These are phyloP conservation scores for Geotrichum klebahnii DNA, from an alignment of 1,139 yeast genomes.

Conservation along the genomic window DNA sequence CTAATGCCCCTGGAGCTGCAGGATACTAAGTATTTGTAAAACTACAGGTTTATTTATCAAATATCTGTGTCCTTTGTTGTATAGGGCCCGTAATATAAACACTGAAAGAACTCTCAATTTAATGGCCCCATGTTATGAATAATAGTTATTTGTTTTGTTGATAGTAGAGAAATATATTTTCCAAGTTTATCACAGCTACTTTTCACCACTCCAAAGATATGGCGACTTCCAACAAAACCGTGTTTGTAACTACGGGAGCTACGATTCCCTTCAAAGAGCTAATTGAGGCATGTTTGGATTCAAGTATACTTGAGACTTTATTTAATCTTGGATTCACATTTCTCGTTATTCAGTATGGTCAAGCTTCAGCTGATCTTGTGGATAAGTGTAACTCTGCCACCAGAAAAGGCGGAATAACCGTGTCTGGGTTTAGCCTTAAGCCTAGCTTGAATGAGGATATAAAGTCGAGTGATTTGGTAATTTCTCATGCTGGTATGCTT, in stretches of 20 bases:
- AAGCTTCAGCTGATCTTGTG: conserved; percentile 34
- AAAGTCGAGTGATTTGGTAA: conserved; percentile 48
- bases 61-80: no score
- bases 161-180: no score
- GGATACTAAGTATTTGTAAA: conserved; percentile 41
- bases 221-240: conserved; percentile 33
- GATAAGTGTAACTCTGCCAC: conserved; percentile 23
- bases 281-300: conserved; percentile 43
- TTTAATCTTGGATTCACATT: conserved; percentile 39
- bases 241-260: conserved; percentile 76
- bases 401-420: conserved; percentile 37
- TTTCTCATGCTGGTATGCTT: conserved; percentile 70
- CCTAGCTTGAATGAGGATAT: conserved; percentile 13
- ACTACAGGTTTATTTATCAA: no score
- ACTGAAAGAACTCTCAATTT: no score
- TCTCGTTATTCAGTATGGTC: conserved; percentile 69
- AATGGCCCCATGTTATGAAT: no score
- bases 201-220: no score
- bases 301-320: conserved; percentile 42
- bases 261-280: conserved; percentile 68
- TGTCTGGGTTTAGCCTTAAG: conserved; percentile 35
- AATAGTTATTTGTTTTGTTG: no score
- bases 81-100: no score
- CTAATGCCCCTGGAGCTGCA: conserved; percentile 68
- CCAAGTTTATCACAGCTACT: no score